These are phyloP conservation scores for Didymella arachidicola DNA, from an alignment of 2,329 filamentous ascomycete genomes.

Conservation along the genomic window DNA sequence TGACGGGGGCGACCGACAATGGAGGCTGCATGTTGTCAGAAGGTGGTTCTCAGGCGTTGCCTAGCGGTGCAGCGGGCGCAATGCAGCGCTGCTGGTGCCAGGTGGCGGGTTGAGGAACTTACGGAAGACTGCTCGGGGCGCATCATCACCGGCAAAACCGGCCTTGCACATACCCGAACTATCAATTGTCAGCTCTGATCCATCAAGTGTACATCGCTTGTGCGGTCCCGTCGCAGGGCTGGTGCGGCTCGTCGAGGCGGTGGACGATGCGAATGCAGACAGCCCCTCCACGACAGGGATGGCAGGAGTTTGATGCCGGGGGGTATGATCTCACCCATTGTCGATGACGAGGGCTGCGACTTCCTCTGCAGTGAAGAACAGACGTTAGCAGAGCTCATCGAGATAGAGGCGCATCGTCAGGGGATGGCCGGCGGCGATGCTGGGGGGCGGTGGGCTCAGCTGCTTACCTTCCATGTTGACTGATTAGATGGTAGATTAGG, in stretches of 20 bases:
- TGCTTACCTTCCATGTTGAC: slow-evolving; percentile 73
- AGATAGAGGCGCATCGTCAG: slow-evolving; percentile 34
- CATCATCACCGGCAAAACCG: slow-evolving; percentile 99
- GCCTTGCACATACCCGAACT: slow-evolving; percentile 99
- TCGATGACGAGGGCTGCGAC: slow-evolving; percentile 99
- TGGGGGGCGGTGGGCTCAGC: slow-evolving; percentile 47
- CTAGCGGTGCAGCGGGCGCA: slow-evolving; percentile 22
- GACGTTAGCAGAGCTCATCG: slow-evolving; percentile 49
- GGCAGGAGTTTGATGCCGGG: slow-evolving; percentile 44
- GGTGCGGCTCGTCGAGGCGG: slow-evolving; percentile 34
- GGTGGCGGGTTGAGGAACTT: slow-evolving; percentile 63
- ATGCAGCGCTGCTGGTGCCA: slow-evolving; percentile 24
- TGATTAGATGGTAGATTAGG: slow-evolving; percentile 52
- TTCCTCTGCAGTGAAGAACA: slow-evolving; percentile 76
- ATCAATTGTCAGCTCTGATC: slow-evolving; percentile 51
- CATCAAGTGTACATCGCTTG: slow-evolving; percentile 31
- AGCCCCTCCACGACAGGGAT: slow-evolving; percentile 52
- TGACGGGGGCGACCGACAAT: slow-evolving; percentile 99
- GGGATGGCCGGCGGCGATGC: slow-evolving; percentile 27
- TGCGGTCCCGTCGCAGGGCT: slow-evolving; percentile 35
- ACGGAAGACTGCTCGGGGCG: slow-evolving; percentile 99
- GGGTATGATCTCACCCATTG: slow-evolving; percentile 91
- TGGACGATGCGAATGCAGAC: slow-evolving; percentile 37
- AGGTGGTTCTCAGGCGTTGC: slow-evolving; percentile 3
- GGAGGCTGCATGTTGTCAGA: slow-evolving; percentile 71